Base-by-base conservation (phyloP, 1,284 basidiomycete species). In the Inonotus hispidus region DNA sequence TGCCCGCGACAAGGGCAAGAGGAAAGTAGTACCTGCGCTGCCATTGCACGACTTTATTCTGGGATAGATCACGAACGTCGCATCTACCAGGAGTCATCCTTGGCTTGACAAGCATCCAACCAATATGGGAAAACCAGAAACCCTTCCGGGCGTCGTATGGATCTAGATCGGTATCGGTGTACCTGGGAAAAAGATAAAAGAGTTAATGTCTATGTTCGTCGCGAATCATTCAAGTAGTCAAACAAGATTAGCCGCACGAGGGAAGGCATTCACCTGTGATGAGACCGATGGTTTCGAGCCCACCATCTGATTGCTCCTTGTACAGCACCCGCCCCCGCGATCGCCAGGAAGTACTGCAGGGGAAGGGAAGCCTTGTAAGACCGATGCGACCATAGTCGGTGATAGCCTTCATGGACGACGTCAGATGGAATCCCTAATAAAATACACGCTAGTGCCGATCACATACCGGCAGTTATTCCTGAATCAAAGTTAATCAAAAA, bases 241-340 rank as follows among this genome's bases (percentile, higher is more conserved):
- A 52, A 52, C 32, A 35, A 52, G 50, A 52, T 52, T 32, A 27
- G 50, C 27, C 23, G 50, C 50, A 16, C 32, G 16, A 52, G 27
- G 32, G 32, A 29, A 35, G 16, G 14, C 35, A 45, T 47, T 58
- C 50, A 63, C 57, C 93, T 83, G 73, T 95, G 93, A 72, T 95
- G 93, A 43, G 92, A 91, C 60, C 93, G 86, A 74, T 95, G 93
- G 37, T 89, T 84, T 58, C 90, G 83, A n/a, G 90, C 85, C 93
- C 93, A 96, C 93, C 93, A 96, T 69, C 84, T 86, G 73, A 91
- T 91, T 11, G 92, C 93, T 0, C 93, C 93, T 75, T 95, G 88
- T 2, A 94, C 90, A 3, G 93, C 90, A 68, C 93, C 92, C 16
- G 90, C 85, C 10, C 93, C 93, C 11, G 87, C 89, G 50, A 87